Evolutionary conservation across 768 basidiomycete genomes (phyloP), one percentile per base, ranked within the genome.

Genomic region (Rubroboletus satanas): DNA sequence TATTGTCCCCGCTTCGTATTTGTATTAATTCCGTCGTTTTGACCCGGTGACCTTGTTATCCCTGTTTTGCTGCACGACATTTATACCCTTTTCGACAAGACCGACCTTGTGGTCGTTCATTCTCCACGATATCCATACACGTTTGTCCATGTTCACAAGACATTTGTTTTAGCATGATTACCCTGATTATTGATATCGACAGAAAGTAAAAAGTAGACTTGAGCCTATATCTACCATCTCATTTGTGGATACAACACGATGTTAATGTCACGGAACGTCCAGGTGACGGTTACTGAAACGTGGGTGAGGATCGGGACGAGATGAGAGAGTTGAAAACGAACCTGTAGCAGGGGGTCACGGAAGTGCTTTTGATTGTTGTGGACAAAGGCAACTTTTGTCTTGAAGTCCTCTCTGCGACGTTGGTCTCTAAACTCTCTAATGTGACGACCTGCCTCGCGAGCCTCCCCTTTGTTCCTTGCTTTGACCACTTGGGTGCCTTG

Each of bases 391-490:
- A 96, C 81, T 57, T 80, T 84, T 7, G 92, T 93, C 74, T 85
- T 92, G 79, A 93, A 93, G 35, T 87, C 82, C 66, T 96, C 89
- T 56, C 82, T 80, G 48, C 83, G 77, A 62, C 77, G 82, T 67
- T 89, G 84, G 67, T 97, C 95, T 58, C 88, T 78, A 74, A 88
- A 90, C 65, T 93, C 88, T 51, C 84, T 78, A 1, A 91, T 81
- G 71, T 95, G 91, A 44, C 91, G 80, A 14, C 87, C 92, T 21
- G 96, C 96, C 71, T 98, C 88, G 60, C 82, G 82, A 14, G 97
- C 97, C 74, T 98, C 96, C 2, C 97, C 97, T n/a, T 80, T 80
- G 74, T 98, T 98, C 49, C 93, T 79, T 21, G 93, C 96, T 69
- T 87, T 91, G 57, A 98, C 81, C 10, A 94, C 88, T 32, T 92